These are phyloP conservation scores for Entelexis sorbosivorans DNA, from an alignment of 1,139 yeast genomes.

Conservation along the genomic window DNA sequence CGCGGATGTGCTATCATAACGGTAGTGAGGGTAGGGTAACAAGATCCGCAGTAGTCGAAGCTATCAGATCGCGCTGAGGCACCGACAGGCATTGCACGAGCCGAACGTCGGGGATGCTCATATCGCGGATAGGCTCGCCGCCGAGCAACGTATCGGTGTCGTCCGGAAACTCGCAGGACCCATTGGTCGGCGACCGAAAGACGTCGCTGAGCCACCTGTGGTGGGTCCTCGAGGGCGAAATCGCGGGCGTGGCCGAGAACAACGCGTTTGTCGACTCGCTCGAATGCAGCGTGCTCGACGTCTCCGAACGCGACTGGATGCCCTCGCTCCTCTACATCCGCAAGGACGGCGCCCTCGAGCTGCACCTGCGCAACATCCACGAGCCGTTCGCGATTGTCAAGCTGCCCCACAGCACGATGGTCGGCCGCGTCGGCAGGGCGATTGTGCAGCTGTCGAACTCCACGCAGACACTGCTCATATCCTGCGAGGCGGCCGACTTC, in stretches of 20 bases:
- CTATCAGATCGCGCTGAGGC: neutral
- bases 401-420: constrained; percentile 15
- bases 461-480: constrained; percentile 10
- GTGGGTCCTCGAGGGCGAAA: constrained; percentile 9
- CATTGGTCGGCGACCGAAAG: constrained; percentile 3
- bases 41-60: neutral
- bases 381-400: constrained; percentile 12
- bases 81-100: neutral
- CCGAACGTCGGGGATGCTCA: constrained; percentile 10
- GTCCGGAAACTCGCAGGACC: neutral
- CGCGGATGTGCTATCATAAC: neutral
- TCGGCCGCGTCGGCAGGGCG: constrained; percentile 21
- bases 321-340: constrained; percentile 9
- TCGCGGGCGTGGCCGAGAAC: constrained; percentile 3
- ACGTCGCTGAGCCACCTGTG: constrained; percentile 20
- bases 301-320: constrained; percentile 19
- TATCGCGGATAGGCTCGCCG: constrained; percentile 13
- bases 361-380: neutral
- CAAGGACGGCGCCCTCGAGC: constrained; percentile 8
- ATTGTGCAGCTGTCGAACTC: constrained; percentile 16
- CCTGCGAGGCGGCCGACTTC: constrained; percentile 6
- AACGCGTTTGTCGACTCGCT: neutral
- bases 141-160: constrained; percentile 3
- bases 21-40: neutral
- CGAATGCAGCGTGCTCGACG: constrained; percentile 17